A percentile compares a stretch with the other conserved stretches of the same genome.
phyloP scores from a whole-genome alignment of 768 basidiomycete genomes.

The Kwoniella mangroviensis region DNA sequence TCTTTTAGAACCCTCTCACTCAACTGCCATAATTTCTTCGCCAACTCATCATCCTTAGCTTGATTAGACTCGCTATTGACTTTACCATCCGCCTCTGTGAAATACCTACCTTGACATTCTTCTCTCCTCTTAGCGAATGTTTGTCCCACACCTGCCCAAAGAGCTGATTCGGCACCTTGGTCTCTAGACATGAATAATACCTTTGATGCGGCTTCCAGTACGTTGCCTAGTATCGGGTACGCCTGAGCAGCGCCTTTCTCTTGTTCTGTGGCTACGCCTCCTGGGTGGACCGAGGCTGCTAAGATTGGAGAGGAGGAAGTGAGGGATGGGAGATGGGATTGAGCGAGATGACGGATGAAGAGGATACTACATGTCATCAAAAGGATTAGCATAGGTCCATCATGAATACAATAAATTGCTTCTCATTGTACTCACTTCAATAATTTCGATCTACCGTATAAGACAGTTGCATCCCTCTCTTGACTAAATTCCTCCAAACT shows the following conservation, averaged over 20 bases:
- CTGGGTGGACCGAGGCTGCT: slow-evolving; percentile 53
- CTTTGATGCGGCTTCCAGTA: slow-evolving; percentile 41
- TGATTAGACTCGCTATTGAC: slow-evolving; percentile 53
- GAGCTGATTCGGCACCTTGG: slow-evolving; percentile 53
- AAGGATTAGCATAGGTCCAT: too few species aligned
- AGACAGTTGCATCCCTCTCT: slow-evolving; percentile 39
- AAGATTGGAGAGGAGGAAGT: slow-evolving; percentile 45
- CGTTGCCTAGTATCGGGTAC: slow-evolving; percentile 48
- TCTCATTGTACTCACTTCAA: too few species aligned
- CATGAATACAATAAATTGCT: too few species aligned
- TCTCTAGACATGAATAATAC: slow-evolving; percentile 56
- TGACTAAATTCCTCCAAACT: slow-evolving; percentile 49
- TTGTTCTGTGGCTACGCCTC: slow-evolving; percentile 56
- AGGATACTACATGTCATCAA: slow-evolving; percentile 23
- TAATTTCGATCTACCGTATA: slow-evolving; percentile 54
- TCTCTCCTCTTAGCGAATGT: slow-evolving; percentile 34
- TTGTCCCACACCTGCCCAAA: slow-evolving; percentile 50
- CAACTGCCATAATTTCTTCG: slow-evolving; percentile 52
- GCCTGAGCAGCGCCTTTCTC: slow-evolving; percentile 53
- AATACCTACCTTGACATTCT: slow-evolving; percentile 54
- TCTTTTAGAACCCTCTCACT: slow-evolving; percentile 51
- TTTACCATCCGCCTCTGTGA: slow-evolving; percentile 55
- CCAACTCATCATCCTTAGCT: slow-evolving; percentile 46
- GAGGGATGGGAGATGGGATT: slow-evolving; percentile 42
- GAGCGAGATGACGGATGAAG: slow-evolving; percentile 52